Conservation (phyloP, 345 rosid genomes). For the Physaria fendleri region DNA sequence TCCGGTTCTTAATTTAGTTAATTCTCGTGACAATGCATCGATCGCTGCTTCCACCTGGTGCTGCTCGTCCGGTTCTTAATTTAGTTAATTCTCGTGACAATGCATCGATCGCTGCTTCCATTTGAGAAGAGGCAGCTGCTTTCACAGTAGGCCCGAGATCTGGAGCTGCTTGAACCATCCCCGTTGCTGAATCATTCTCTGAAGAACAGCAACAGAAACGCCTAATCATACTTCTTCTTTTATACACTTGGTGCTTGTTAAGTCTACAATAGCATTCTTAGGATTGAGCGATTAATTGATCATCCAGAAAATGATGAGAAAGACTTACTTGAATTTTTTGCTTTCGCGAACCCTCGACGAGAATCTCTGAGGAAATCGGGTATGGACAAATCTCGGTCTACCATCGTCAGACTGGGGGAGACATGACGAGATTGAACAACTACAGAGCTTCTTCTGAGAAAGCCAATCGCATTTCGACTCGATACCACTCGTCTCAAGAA, state of each 20-base stretch:
- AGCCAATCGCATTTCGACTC: slow-evolving; percentile 27
- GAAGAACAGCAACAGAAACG: slow-evolving; percentile 5
- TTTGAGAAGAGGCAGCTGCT: slow-evolving; percentile 57
- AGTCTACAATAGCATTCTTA: too few species aligned
- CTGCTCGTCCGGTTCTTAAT: slow-evolving; percentile 83
- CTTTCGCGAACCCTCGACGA: slow-evolving; percentile 77
- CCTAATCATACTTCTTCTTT: too few species aligned
- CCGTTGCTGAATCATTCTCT: slow-evolving; percentile 67
- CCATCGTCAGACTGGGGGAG: slow-evolving; percentile 12
- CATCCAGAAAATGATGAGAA: not conserved
- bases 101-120: slow-evolving; percentile 87
- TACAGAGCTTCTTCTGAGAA: slow-evolving; percentile 32
- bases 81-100: slow-evolving; percentile 70
- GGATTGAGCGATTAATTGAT: too few species aligned
- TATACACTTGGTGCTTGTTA: too few species aligned
- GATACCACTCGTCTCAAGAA: slow-evolving; percentile 44
- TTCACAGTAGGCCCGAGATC: slow-evolving; percentile 73
- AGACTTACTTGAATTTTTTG: slow-evolving; percentile 54
- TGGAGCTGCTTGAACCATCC: slow-evolving; percentile 38
- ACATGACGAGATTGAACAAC: slow-evolving; percentile 29
- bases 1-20: slow-evolving; percentile 77
- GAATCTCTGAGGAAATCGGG: slow-evolving; percentile 33
- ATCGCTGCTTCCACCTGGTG: slow-evolving; percentile 75
- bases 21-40: slow-evolving; percentile 65
- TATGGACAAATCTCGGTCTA: slow-evolving; percentile 5